Evolutionary conservation across 805 yeast species (phyloP).

Genomic region (Candida xyloterini): DNA sequence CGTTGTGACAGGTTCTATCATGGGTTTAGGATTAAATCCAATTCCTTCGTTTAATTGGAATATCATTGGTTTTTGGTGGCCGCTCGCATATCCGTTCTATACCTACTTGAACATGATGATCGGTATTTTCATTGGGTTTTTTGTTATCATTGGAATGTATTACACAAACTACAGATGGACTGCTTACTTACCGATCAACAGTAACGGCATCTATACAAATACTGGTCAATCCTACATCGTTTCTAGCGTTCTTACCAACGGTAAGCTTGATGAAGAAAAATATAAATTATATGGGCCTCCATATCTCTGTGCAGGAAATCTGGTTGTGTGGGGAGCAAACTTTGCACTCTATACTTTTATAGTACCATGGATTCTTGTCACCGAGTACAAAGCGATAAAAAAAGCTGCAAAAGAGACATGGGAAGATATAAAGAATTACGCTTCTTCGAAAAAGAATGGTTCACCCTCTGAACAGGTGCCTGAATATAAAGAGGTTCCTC

Average conservation of each 20-base stretch:
- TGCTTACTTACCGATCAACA: conserved; percentile 52
- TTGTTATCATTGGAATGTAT: conserved; percentile 51
- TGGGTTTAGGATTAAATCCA: conserved; percentile 66
- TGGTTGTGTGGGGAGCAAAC: conserved; percentile 57
- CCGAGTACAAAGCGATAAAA: conserved; percentile 38
- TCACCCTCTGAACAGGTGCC: conserved; percentile 46
- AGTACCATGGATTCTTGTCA: conserved; percentile 1
- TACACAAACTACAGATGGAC: conserved; percentile 52
- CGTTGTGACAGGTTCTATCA: conserved; percentile 58
- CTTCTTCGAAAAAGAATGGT: conserved; percentile 21
- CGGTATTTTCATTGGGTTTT: conserved; percentile 52
- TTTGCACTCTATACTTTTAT: conserved; percentile 61
- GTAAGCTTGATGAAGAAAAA: conserved; percentile 43
- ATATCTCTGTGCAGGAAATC: conserved; percentile 55
- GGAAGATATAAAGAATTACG: conserved; percentile 27
- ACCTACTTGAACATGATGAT: conserved; percentile 43
- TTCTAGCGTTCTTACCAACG: conserved; percentile 41
- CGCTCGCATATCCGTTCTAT: conserved; percentile 59
- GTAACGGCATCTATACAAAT: conserved; percentile 49
- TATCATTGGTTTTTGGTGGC: conserved; percentile 55
- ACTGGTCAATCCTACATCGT: conserved; percentile 50
- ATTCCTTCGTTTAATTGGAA: conserved; percentile 65
- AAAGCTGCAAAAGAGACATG: conserved; percentile 35
- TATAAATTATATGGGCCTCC: conserved; percentile 63
- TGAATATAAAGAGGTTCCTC: conserved; percentile 66